These are phyloP conservation scores for Arthroderma uncinatum DNA, from an alignment of 2,329 filamentous ascomycete genomes.

Conservation along the genomic window DNA sequence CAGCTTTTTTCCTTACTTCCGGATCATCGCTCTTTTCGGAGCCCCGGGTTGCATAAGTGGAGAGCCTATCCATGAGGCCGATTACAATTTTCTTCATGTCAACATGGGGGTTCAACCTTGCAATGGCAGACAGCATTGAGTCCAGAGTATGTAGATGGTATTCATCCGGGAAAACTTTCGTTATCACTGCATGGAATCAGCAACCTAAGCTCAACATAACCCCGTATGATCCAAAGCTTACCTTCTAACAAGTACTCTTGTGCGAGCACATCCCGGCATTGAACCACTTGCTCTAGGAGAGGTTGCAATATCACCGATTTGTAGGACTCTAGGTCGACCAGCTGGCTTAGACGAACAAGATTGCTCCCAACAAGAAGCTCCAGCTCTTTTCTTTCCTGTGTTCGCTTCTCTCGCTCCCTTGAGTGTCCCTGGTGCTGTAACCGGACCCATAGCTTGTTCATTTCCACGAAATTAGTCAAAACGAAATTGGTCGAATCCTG, in stretches of 20 bases:
- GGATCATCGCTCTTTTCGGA: slow-evolving; percentile 58
- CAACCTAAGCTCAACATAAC: background rate
- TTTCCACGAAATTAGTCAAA: slow-evolving; percentile 97
- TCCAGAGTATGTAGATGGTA: slow-evolving; percentile 96
- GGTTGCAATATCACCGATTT: slow-evolving; percentile 81
- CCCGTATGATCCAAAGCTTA: slow-evolving; percentile 20
- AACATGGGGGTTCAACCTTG: slow-evolving; percentile 86
- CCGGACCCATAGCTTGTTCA: slow-evolving; percentile 99
- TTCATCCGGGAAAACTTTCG: slow-evolving; percentile 96
- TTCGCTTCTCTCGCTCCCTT: slow-evolving; percentile 81
- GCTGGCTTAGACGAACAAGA: slow-evolving; percentile 82
- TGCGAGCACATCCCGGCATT: slow-evolving; percentile 90
- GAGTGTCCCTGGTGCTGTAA: slow-evolving; percentile 96
- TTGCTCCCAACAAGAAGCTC: slow-evolving; percentile 95
- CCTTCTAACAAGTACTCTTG: slow-evolving; percentile 93
- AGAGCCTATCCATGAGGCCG: slow-evolving; percentile 90
- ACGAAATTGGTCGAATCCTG: slow-evolving; percentile 98
- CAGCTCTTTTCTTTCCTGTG: slow-evolving; percentile 86
- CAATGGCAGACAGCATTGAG: slow-evolving; percentile 85
- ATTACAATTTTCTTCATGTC: slow-evolving; percentile 98
- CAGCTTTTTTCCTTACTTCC: slow-evolving; percentile 62
- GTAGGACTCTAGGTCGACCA: slow-evolving; percentile 91
- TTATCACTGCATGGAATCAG: slow-evolving; percentile 57
- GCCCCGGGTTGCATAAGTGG: slow-evolving; percentile 87
- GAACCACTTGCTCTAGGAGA: slow-evolving; percentile 89